A percentile compares a stretch with the other conserved stretches of the same genome.
Evolutionary conservation across 1,284 basidiomycete genomes (phyloP).

Genomic region (Ganoderma leucocontextum): DNA sequence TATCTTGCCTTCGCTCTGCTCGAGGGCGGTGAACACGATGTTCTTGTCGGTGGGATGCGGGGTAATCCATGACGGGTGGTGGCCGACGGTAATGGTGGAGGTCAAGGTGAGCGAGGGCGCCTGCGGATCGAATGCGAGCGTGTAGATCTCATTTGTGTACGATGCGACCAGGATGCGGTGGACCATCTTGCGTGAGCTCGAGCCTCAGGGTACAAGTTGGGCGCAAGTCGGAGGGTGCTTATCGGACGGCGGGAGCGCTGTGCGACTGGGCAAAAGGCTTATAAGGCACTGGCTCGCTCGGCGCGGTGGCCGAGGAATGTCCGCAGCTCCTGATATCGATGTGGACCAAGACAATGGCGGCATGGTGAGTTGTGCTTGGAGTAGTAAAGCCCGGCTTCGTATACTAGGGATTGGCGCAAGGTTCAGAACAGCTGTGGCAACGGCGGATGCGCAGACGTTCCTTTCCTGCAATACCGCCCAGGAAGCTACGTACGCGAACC

Average conservation of each 20-base stretch:
- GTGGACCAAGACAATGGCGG: constrained; percentile 20
- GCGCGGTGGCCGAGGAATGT: constrained; percentile 37
- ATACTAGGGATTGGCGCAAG: constrained; percentile 14
- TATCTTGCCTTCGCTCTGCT: constrained; percentile 67
- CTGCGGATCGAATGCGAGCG: constrained; percentile 50
- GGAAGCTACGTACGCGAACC: constrained; percentile 16
- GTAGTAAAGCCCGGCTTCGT: neutral
- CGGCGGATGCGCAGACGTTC: constrained; percentile 13
- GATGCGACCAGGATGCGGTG: constrained; percentile 69
- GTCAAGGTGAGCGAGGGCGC: constrained; percentile 51
- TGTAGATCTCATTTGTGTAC: constrained; percentile 67
- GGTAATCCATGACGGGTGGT: constrained; percentile 76
- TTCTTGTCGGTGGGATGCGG: constrained; percentile 61
- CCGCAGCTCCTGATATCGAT: constrained; percentile 35
- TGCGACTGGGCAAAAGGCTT: constrained; percentile 26
- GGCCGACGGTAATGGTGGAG: constrained; percentile 60
- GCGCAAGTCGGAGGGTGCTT: constrained; percentile 16
- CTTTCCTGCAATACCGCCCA: constrained; percentile 19
- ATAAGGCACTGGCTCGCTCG: constrained; percentile 27
- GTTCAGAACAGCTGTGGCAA: constrained; percentile 13
- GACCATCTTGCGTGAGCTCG: constrained; percentile 35
- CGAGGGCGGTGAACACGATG: constrained; percentile 61
- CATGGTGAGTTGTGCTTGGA: neutral
- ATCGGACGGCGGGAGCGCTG: constrained; percentile 27
- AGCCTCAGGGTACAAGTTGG: neutral